A percentile compares a stretch with the other conserved stretches of the same genome.
Evolutionary conservation across 2,329 filamentous ascomycete genomes (phyloP).

Genomic region (Neoscytalidium dimidiatum): DNA sequence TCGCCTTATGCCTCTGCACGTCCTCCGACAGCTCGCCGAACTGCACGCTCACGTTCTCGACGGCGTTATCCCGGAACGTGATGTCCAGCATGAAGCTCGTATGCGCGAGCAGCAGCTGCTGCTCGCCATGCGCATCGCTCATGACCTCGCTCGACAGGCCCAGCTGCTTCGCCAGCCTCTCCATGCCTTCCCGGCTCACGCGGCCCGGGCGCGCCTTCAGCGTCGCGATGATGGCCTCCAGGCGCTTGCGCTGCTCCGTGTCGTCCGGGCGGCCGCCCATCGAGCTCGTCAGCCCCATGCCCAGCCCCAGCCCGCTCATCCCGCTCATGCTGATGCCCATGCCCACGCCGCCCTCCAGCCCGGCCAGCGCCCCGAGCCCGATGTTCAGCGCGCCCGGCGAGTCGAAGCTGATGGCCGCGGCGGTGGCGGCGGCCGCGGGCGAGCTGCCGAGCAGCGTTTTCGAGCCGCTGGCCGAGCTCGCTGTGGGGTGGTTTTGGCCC

Average conservation of each 20-base stretch:
- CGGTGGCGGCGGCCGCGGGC: conserved; percentile 20
- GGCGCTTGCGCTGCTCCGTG: conserved; percentile 54
- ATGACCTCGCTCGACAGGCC: conserved; percentile 55
- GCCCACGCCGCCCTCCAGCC: conserved; percentile 41
- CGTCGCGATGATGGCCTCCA: conserved; percentile 64
- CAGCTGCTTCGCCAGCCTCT: conserved; percentile 66
- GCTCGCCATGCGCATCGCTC: conserved; percentile 25
- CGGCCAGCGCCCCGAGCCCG: conserved; percentile 43
- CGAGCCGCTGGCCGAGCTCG: conserved; percentile 17
- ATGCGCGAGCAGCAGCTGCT: conserved; percentile 39
- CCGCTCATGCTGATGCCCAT: conserved; percentile 45
- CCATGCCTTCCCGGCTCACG: conserved; percentile 74
- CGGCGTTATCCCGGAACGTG: neutral
- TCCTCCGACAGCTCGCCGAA: conserved; percentile 20
- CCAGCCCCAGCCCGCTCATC: conserved; percentile 40
- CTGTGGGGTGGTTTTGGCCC: conserved; percentile 23
- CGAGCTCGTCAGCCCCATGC: conserved; percentile 32
- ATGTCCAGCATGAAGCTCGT: conserved; percentile 38
- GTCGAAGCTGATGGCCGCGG: conserved; percentile 41
- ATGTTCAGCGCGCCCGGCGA: conserved; percentile 33
- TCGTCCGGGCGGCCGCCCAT: conserved; percentile 49
- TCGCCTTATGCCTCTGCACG: conserved; percentile 4
- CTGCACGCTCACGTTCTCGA: conserved; percentile 22
- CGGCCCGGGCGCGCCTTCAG: conserved; percentile 69
- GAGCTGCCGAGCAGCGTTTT: conserved; percentile 24